These are phyloP conservation scores for Nepenthes gracilis DNA, from an alignment of 148 eudicot genomes.

Conservation along the genomic window DNA sequence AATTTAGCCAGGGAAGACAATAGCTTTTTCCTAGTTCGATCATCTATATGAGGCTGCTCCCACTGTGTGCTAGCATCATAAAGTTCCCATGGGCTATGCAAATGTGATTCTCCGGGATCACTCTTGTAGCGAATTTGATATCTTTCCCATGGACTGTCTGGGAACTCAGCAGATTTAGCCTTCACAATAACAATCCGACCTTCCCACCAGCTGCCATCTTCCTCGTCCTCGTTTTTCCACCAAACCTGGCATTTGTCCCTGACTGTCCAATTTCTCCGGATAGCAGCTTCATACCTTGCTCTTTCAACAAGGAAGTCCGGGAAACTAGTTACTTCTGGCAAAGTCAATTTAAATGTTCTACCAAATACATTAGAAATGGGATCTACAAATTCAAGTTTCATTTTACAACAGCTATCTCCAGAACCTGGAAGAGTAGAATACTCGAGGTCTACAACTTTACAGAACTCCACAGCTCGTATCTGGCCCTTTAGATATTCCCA, in stretches of 20 bases:
- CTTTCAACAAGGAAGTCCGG: slow-evolving; percentile 92
- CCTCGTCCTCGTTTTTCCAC: slow-evolving; percentile 84
- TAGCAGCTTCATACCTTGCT: slow-evolving; percentile 70
- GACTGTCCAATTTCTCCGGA: slow-evolving; percentile 61
- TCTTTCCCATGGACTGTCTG: slow-evolving; percentile 96
- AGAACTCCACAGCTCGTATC: slow-evolving; percentile 76
- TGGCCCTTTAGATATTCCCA: slow-evolving; percentile 57
- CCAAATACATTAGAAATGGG: slow-evolving; percentile 48
- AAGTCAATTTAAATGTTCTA: slow-evolving; percentile 58
- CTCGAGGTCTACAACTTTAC: slow-evolving; percentile 51
- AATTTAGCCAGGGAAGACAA: slow-evolving; percentile 44
- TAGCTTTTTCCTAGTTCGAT: slow-evolving; percentile 38
- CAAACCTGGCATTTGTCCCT: slow-evolving; percentile 95
- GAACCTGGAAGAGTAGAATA: slow-evolving; percentile 67
- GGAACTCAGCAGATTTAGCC: slow-evolving; percentile 66
- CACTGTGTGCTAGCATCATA: slow-evolving; percentile 56
- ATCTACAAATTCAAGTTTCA: slow-evolving; percentile 61
- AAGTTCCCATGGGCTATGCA: slow-evolving; percentile 97
- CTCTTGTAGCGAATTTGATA: slow-evolving; percentile 59
- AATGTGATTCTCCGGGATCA: slow-evolving; percentile 56
- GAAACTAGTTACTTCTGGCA: slow-evolving; percentile 63
- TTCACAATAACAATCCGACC: slow-evolving; percentile 58
- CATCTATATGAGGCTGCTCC: slow-evolving; percentile 77
- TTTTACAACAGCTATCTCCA: slow-evolving; percentile 92
- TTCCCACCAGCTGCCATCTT: slow-evolving; percentile 94